phyloP scores from a whole-genome alignment of 192 early-diverging fungal species.

The Kappamyces sp. region DNA sequence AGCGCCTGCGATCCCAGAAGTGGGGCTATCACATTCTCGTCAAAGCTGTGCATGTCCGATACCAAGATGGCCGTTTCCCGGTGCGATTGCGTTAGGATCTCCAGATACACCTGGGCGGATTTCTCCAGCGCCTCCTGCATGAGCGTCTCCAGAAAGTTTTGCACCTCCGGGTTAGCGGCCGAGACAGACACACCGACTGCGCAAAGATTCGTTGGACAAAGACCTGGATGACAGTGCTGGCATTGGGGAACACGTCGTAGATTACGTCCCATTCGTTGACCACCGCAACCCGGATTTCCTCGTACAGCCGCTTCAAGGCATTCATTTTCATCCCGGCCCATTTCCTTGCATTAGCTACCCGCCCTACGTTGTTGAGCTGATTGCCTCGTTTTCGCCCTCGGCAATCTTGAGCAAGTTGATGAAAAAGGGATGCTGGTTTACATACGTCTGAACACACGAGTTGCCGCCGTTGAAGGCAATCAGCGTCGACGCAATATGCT shows the following conservation, averaged over 20 bases:
- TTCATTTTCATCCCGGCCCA: conserved; percentile 10
- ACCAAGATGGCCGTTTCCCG: conserved; percentile 66
- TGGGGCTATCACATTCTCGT: conserved; percentile 47
- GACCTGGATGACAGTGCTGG: conserved; percentile 82
- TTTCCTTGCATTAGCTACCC: not conserved
- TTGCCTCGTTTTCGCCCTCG: conserved; percentile 33
- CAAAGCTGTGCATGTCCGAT: conserved; percentile 72
- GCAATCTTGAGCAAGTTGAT: conserved; percentile 68
- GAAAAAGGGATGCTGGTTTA: conserved; percentile 97
- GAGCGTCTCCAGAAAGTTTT: conserved; percentile 80
- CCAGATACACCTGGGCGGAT: conserved; percentile 75
- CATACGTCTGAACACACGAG: conserved; percentile 88
- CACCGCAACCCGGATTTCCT: conserved; percentile 76
- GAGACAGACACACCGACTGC: conserved; percentile 65
- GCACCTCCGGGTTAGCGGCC: conserved; percentile 51
- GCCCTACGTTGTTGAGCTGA: conserved; percentile 18
- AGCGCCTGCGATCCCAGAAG: conserved; percentile 47
- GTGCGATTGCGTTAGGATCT: conserved; percentile 67
- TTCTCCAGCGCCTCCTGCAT: conserved; percentile 61
- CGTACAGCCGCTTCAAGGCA: conserved; percentile 70
- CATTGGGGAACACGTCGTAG: conserved; percentile 89
- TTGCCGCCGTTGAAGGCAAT: conserved; percentile 94
- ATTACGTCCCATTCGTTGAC: conserved; percentile 86
- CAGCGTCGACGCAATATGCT: conserved; percentile 81
- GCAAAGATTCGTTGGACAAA: conserved; percentile 93